phyloP scores from a whole-genome alignment of 164 flowering plant genomes.

The Macadamia integrifolia region DNA sequence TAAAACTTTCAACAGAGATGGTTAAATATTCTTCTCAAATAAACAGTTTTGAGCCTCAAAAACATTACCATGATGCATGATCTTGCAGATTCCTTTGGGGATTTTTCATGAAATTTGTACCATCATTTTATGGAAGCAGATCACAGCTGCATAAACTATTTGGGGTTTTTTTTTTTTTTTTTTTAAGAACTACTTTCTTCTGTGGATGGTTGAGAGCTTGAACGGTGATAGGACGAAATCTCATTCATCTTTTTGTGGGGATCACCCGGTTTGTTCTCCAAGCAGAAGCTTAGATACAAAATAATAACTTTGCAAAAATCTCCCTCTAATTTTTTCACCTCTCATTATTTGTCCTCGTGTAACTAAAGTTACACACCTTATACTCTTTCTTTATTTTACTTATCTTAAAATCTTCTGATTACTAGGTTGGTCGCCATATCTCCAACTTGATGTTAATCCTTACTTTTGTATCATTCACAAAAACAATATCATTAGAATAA shows the following conservation, averaged over 20 bases:
- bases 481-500: no score
- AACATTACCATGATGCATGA: not conserved
- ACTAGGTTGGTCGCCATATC: no score
- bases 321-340: no score
- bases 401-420: no score
- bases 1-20: not conserved
- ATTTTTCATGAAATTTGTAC: not conserved
- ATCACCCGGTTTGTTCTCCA: constrained; percentile 36
- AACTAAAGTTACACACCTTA: no score
- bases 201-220: constrained; percentile 96
- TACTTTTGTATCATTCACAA: no score
- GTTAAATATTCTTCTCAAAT: constrained; percentile 13
- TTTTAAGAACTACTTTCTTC: constrained; percentile 89
- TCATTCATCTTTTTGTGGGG: constrained; percentile 32
- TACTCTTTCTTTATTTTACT: no score
- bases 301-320: no score
- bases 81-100: not conserved
- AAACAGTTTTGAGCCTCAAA: not conserved
- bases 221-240: constrained; percentile 66
- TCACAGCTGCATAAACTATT: not conserved
- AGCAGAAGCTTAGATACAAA: not conserved
- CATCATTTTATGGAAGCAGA: no score
- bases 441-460: no score
- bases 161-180: no score
- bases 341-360: no score